Base-by-base conservation (phyloP, 257 asterid genomes). In the Linaria vulgaris region DNA sequence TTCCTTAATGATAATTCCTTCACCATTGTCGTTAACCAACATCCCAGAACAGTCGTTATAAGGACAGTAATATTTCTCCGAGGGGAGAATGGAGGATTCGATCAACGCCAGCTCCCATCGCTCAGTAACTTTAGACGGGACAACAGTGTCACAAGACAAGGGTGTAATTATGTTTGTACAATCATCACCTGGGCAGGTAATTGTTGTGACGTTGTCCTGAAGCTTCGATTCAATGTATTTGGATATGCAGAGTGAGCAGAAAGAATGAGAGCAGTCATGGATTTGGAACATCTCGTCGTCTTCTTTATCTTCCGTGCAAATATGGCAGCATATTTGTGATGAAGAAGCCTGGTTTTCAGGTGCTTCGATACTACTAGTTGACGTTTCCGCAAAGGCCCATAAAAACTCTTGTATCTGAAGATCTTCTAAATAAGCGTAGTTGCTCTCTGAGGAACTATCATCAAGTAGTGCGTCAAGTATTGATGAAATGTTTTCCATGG, bases 51-150 rank as follows among this genome's bases (percentile, higher is more conserved):
- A 86, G 9, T 66, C 66, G 25, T 23, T 61, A 3, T 56, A 76
- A 1, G 95, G 95, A 20, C 95, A 86, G 12, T 67, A 77, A 12
- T 78, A 74, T 12, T 65, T 80, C 70, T 76, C 71, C 0, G 80
- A 73, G 6, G 63, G 78, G 2, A 20, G 66, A 45, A 86, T 73
- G 0, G 68, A 3, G 1, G 82, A 76, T 52, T 71, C 81, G 12
- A 75, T 74, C 10, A 84, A 9, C 31, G 66, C 66, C 16, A 72
- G 78, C 15, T 64, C 79, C 96, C 95, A 87, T 11, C 67, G 76
- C 6, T 44, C 72, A 0, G 67, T 0, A 0, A 64, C 72, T 0
- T 56, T 60, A 22, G 54, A 13, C 0, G 78, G 70, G 10, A 84
- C 1, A n/a, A 76, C 43, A 58, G 41, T 63, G 56, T 50, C 63